Base-by-base conservation (phyloP, 352 stramenopile species). In the Pythium coloratum region DNA sequence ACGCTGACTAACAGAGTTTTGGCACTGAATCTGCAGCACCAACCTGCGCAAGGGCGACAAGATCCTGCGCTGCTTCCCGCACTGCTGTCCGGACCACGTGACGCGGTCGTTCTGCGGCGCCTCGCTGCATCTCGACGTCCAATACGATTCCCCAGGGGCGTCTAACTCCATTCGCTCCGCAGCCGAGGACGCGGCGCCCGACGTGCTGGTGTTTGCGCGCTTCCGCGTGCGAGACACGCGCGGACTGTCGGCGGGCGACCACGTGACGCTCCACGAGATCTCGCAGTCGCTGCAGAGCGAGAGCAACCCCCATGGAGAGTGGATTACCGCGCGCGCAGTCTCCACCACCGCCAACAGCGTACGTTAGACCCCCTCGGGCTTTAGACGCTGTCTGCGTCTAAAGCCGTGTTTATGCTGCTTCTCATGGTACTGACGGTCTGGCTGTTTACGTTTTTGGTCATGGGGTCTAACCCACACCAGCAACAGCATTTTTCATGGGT, bases 41-140 rank as follows among this genome's bases (percentile, higher is more conserved):
- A 67, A 67, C 53, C 53, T 53, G 13, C 42, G 36, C 53, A 60
- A 61, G 32, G 61, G 61, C 36, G 42, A 53, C 61, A 67, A 87
- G 78, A 88, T 88, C 71, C 40, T 88, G 59, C 76, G 80, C 50
- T 90, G 79, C 71, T 90, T 88, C 60, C 79, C 81, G 18, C 79
- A 90, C 62, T 90, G 81, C 67, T 90, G 79, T 33, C 79, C 78
- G 0, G 62, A 78, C 40, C 82, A 90, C 58, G 57, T 88, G 42
- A 71, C 77, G 18, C 78, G 80, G 18, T 86, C 76, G 57, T 90
- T 86, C 67, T 90, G 82, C 64, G 82, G 82, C 30, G 72, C 82
- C 24, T 68, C 80, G 14, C 69, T 90, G 46, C 69, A 72, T 46
- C 70, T 88, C 34, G 55, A 67, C 18, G 76, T 90, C n/a, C 30